Evolutionary conservation across 495 filamentous ascomycete genomes (phyloP).

Genomic region (Hypoxylon perforatum): DNA sequence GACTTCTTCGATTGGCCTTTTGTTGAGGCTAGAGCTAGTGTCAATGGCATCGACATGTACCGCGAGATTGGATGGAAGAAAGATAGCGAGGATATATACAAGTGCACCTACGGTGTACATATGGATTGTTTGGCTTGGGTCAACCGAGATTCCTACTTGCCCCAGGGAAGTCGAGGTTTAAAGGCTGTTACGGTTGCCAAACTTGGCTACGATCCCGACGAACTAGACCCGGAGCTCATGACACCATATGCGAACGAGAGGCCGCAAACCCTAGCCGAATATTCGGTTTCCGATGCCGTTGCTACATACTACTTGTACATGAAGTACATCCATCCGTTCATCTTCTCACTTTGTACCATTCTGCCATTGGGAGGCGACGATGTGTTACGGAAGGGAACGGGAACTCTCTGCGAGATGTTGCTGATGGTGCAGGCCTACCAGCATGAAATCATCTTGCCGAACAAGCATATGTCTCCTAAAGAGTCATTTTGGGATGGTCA

Average conservation of each 20-base stretch:
- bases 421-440: slow-evolving; percentile 98
- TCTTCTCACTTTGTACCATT: slow-evolving; percentile 98
- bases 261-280: slow-evolving; percentile 94
- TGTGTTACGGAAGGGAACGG: slow-evolving; percentile 92
- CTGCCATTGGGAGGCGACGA: slow-evolving; percentile 93
- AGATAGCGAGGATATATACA: slow-evolving; percentile 94
- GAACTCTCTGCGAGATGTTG: slow-evolving; percentile 98
- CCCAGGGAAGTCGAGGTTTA: slow-evolving; percentile 95
- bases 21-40: slow-evolving; percentile 90
- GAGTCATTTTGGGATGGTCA: slow-evolving; percentile 98
- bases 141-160: slow-evolving; percentile 97
- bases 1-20: slow-evolving; percentile 99
- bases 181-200: slow-evolving; percentile 99
- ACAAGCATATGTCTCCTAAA: slow-evolving; percentile 91
- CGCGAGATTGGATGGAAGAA: slow-evolving; percentile 96
- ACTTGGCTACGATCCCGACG: slow-evolving; percentile 97
- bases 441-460: slow-evolving; percentile 90
- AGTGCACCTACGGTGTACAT: slow-evolving; percentile 93
- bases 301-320: slow-evolving; percentile 99
- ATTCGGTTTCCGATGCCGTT: slow-evolving; percentile 98
- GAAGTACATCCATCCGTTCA: slow-evolving; percentile 99
- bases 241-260: slow-evolving; percentile 91
- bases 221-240: slow-evolving; percentile 98
- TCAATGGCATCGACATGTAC: slow-evolving; percentile 99
- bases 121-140: slow-evolving; percentile 99